These are phyloP conservation scores for Macadamia integrifolia DNA, from an alignment of 164 flowering plant genomes.

Conservation along the genomic window DNA sequence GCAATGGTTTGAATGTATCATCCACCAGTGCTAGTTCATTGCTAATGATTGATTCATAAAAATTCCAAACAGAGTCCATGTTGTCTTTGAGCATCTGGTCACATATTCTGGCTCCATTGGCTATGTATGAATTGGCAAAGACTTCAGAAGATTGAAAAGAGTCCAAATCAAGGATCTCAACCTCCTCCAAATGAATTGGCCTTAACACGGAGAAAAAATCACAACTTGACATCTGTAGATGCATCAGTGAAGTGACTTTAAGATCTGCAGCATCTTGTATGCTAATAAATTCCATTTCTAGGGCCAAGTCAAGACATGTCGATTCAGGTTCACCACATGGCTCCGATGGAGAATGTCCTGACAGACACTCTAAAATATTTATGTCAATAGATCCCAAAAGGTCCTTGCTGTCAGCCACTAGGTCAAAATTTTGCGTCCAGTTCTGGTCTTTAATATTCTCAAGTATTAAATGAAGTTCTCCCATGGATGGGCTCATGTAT, in stretches of 20 bases:
- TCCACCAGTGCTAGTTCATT: constrained; percentile 63
- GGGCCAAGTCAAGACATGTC: constrained; percentile 18
- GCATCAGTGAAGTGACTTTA: constrained; percentile 14
- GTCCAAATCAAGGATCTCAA: constrained; percentile 42
- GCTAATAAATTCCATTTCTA: constrained; percentile 37
- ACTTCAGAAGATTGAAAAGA: constrained; percentile 25
- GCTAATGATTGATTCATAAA: constrained; percentile 54
- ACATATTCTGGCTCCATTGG: constrained; percentile 28
- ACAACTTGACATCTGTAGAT: constrained; percentile 17
- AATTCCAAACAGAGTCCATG: constrained; percentile 32
- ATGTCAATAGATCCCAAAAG: constrained; percentile 34
- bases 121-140: constrained; percentile 16
- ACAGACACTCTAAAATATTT: constrained; percentile 31
- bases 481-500: constrained; percentile 15
- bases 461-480: constrained; percentile 31
- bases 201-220: constrained; percentile 8
- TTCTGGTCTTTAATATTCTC: constrained; percentile 24
- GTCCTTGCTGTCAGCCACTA: constrained; percentile 25
- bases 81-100: constrained; percentile 38
- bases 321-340: constrained; percentile 27
- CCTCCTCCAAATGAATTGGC: constrained; percentile 51
- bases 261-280: constrained; percentile 19
- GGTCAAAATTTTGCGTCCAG: constrained; percentile 20
- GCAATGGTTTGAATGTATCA: constrained; percentile 71
- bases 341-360: constrained; percentile 21